Percentiles rank a stretch among this genome's conserved stretches.
These are phyloP conservation scores for Obelidium mucronatum DNA, from an alignment of 192 early-diverging fungal species.

Conservation along the genomic window DNA sequence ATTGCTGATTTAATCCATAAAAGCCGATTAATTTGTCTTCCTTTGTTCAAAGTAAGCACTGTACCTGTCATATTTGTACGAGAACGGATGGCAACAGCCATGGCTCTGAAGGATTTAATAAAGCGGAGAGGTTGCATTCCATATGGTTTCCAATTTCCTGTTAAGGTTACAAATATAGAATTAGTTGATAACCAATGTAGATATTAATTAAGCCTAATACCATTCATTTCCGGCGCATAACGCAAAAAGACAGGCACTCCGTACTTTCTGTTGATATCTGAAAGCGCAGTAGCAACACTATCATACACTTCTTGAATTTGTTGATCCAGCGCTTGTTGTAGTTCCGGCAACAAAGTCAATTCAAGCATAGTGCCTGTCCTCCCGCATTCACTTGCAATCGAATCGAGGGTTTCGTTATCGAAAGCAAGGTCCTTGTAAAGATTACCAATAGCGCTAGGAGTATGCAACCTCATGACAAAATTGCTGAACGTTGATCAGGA, in stretches of 20 bases:
- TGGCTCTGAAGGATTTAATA: constrained; percentile 32
- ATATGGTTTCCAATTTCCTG: constrained; percentile 44
- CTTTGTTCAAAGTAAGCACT: not conserved
- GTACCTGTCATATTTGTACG: constrained; percentile 52
- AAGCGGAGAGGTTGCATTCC: constrained; percentile 35
- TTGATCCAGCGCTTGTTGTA: not conserved
- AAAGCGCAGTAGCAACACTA: constrained; percentile 27
- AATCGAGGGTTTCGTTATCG: constrained; percentile 24
- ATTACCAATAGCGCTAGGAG: constrained; percentile 1
- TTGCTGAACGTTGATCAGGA: constrained; percentile 21
- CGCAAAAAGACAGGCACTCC: constrained; percentile 51
- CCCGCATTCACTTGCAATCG: constrained; percentile 41
- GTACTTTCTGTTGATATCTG: constrained; percentile 33
- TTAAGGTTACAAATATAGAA: not conserved
- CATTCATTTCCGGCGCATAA: constrained; percentile 58
- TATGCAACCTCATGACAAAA: constrained; percentile 38
- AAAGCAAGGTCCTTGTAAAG: not conserved
- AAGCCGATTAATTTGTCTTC: no score
- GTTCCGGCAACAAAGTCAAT: constrained; percentile 46
- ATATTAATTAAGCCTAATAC: constrained; percentile 30
- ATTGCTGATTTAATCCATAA: constrained; percentile 44
- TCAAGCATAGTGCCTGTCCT: constrained; percentile 39
- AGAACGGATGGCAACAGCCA: constrained; percentile 37
- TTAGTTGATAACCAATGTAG: not conserved
- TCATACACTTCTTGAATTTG: constrained; percentile 35